Evolutionary conservation across 371 early-diverging fungal species (phyloP).

Genomic region (Blakeslea trispora): DNA sequence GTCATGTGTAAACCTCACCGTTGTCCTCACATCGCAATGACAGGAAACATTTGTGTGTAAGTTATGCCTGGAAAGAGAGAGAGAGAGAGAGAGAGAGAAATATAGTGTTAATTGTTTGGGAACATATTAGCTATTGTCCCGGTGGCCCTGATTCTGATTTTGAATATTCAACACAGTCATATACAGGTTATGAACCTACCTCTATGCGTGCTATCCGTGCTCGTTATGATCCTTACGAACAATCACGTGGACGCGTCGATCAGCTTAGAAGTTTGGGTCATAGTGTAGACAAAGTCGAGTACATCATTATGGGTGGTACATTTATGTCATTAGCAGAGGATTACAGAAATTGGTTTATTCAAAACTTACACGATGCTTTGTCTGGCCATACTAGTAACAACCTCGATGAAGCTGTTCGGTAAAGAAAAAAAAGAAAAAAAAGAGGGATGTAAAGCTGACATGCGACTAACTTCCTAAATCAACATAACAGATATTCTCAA

Average conservation of each 20-base stretch:
- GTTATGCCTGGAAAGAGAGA: too few species aligned
- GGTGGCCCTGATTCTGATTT: slow-evolving; percentile 99
- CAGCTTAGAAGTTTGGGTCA: slow-evolving; percentile 98
- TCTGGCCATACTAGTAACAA: slow-evolving; percentile 90
- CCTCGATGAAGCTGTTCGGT: slow-evolving; percentile 97
- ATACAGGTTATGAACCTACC: slow-evolving; percentile 99
- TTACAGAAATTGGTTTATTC: slow-evolving; percentile 98
- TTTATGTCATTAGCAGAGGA: slow-evolving; percentile 98
- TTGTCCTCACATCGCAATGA: slow-evolving; percentile 99
- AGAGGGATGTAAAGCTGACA: background rate
- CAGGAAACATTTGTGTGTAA: slow-evolving; percentile 99
- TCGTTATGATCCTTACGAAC: slow-evolving; percentile 98
- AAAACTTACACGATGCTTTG: slow-evolving; percentile 97
- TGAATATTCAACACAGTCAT: slow-evolving; percentile 99
- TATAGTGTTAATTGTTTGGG: too few species aligned
- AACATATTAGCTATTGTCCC: slow-evolving; percentile 97
- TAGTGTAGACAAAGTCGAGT: slow-evolving; percentile 98
- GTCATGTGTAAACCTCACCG: slow-evolving; percentile 99
- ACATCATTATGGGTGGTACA: slow-evolving; percentile 99
- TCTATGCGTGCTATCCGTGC: slow-evolving; percentile 99
- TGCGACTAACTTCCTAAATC: background rate
- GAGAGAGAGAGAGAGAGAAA: too few species aligned
- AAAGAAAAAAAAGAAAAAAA: background rate
- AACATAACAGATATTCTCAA: slow-evolving; percentile 81
- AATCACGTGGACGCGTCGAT: slow-evolving; percentile 94